Percentiles rank a stretch among this genome's conserved stretches.
These are phyloP conservation scores for Sarocladiaceae sp. DNA, from an alignment of 2,329 filamentous ascomycete species.

Conservation along the genomic window DNA sequence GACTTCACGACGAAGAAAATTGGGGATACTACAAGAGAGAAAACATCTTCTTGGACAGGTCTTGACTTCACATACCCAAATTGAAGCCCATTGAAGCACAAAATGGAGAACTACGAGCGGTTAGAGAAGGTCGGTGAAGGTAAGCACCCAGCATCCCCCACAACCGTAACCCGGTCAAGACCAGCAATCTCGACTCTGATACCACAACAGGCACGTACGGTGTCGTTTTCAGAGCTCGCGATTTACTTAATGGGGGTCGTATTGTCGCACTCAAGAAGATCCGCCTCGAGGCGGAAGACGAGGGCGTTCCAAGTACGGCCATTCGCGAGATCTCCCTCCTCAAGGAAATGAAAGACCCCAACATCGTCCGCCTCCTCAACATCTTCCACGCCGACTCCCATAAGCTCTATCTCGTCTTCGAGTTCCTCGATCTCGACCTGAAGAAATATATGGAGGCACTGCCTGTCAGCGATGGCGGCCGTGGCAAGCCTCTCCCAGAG, in stretches of 20 bases:
- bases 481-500: conserved; percentile 80
- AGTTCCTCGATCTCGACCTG: conserved; percentile 85
- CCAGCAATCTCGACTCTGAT: neutral
- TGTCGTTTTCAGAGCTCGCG: conserved; percentile 90
- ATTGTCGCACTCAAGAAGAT: conserved; percentile 96
- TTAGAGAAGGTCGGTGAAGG: conserved; percentile 96
- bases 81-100: conserved; percentile 1
- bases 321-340: conserved; percentile 92
- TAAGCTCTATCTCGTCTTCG: conserved; percentile 90
- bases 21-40: neutral
- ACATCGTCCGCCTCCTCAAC: conserved; percentile 83
- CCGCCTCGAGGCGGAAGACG: conserved; percentile 89
- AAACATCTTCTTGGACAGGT: neutral
- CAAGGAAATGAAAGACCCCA: conserved; percentile 91
- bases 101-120: conserved; percentile 97
- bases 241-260: conserved; percentile 74
- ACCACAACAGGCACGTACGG: conserved; percentile 75
- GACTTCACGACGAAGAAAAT: no score
- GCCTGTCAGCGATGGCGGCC: conserved; percentile 76
- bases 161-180: neutral
- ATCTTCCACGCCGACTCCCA: conserved; percentile 93
- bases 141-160: conserved; percentile 36
- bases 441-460: conserved; percentile 97
- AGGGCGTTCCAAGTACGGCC: conserved; percentile 86
- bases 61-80: no score